Base-by-base conservation (phyloP, 1,284 basidiomycete genomes). In the Apiotrichum sp. region DNA sequence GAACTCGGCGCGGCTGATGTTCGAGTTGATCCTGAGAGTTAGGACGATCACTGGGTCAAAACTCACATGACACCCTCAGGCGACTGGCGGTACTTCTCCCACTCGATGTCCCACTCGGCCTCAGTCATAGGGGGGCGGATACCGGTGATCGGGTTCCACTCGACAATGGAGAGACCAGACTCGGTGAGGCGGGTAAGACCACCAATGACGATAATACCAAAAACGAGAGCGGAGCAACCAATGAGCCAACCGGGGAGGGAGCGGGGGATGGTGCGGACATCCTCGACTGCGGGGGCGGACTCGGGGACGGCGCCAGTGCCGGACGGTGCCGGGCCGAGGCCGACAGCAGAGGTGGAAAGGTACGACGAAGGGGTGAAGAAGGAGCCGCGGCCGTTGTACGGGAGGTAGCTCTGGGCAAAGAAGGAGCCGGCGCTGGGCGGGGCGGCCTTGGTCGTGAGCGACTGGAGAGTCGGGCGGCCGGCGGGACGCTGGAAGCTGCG, bases 121-220 rank as follows among this genome's bases (percentile, higher is more conserved):
- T 81, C 77, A 2, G 83, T 83, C 38, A 90, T 76, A 2, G 96
- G 96, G 14, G 93, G 91, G 14, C 92, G 73, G 54, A 93, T 80
- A 29, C 96, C 96, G 47, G 90, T 88, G 62, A 98, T 86, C 6
- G 95, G 92, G 58, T 85, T 84, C 96, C 96, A 99, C 80, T 99
- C 96, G 35, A 91, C 95, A 72, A 99, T 99, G 64, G 90, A 93
- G 60, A 99, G 80, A 5, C 96, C 96, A 31, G 92, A 96, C 78
- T 99, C 96, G 4, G 96, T 99, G 59, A 99, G 82, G 43, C 96
- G 87, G 2, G 96, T 99, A 52, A 98, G 83, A 9, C 95, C 96
- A 39, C 96, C 96, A 5, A 99, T 90, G 49, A 98, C 86, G 65
- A 98, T 87, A 72, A 98, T 91, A 32, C 84, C 85, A 66, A 96